Base-by-base conservation (phyloP, 1,284 basidiomycete species). In the Apiotrichum sp. region DNA sequence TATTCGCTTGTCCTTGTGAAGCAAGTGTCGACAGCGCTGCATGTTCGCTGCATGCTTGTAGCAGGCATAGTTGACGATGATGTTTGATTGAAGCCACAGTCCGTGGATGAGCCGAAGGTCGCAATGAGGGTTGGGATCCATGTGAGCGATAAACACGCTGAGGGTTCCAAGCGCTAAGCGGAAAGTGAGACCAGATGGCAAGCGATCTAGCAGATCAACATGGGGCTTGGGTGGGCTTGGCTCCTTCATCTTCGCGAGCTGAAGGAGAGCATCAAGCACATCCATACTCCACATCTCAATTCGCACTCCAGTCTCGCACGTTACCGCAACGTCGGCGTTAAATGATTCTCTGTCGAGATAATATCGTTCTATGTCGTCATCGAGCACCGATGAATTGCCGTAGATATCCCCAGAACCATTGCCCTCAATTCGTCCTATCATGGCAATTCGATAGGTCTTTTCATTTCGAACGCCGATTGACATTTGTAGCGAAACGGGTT, bases 101-200 rank as follows among this genome's bases (percentile, higher is more conserved):
- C 91, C 91, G 32, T 88, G 83, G 3, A 83, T 84, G 8, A 91
- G 79, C 36, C 82, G 82, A 52, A 83, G 71, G 16, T 80, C 78
- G 62, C 87, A 85, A 0, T 80, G 74, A 0, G 88, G 87, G 59
- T 88, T 88, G 48, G 90, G 79, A 68, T 93, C 91, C 38, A 81
- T 81, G 16, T 86, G 83, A 5, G 88, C 88, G 41, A 89, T 68
- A 56, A 88, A 84, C 9, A 87, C 63, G 45, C 85, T 83, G 47
- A 88, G 76, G n/a, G 81, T 80, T 1, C 80, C 83, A 34, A 91
- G 63, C 0, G 86, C 81, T 35, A 86, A 38, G n/a, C 84, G 82
- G 14, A 79, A 65, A 10, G 80, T 78, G 32, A 86, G 63, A 2
- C 88, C 87, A 14, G 77, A 68, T 4, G 84, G 83, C 31, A 85